Conservation (phyloP, 1,139 yeast genomes). For the Saccharomyces hybrid region DNA sequence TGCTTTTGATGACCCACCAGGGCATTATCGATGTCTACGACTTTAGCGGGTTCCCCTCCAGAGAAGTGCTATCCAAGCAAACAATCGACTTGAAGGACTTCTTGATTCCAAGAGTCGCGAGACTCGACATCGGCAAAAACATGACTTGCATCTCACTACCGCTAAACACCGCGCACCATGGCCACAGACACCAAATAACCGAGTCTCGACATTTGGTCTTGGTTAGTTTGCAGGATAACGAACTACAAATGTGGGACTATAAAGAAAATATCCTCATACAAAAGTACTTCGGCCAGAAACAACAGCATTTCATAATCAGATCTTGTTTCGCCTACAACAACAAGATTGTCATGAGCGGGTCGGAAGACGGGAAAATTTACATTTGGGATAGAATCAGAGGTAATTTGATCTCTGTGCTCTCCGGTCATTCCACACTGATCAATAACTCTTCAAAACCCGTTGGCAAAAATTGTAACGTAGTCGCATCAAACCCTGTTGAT, state of each 20-base stretch:
- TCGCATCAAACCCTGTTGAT: slow-evolving; percentile 58
- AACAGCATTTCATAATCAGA: slow-evolving; percentile 61
- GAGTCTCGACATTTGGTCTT: slow-evolving; percentile 34
- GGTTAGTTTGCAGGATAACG: slow-evolving; percentile 67
- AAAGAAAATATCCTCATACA: slow-evolving; percentile 43
- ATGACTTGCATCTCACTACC: slow-evolving; percentile 45
- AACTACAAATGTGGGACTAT: slow-evolving; percentile 72
- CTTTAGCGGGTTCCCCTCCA: slow-evolving; percentile 19
- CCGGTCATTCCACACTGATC: slow-evolving; percentile 45
- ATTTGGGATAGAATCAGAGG: slow-evolving; percentile 77
- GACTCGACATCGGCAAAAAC: slow-evolving; percentile 34
- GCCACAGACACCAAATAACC: background rate
- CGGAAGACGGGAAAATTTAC: slow-evolving; percentile 73
- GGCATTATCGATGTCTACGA: slow-evolving; percentile 38
- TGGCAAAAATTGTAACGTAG: slow-evolving; percentile 35
- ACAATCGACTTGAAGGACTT: background rate
- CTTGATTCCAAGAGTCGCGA: slow-evolving; percentile 13
- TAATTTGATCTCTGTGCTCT: slow-evolving; percentile 51
- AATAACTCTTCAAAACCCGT: slow-evolving; percentile 12
- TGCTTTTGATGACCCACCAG: slow-evolving; percentile 59
- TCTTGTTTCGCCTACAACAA: slow-evolving; percentile 73
- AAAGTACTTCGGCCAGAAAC: slow-evolving; percentile 66
- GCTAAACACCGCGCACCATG: slow-evolving; percentile 5
- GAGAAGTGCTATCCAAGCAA: slow-evolving; percentile 7
- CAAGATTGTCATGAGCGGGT: slow-evolving; percentile 68